Evolutionary conservation across 257 asterid species (phyloP), one percentile per base, ranked within the genome.

Genomic region (Capsicum rhomboideum): DNA sequence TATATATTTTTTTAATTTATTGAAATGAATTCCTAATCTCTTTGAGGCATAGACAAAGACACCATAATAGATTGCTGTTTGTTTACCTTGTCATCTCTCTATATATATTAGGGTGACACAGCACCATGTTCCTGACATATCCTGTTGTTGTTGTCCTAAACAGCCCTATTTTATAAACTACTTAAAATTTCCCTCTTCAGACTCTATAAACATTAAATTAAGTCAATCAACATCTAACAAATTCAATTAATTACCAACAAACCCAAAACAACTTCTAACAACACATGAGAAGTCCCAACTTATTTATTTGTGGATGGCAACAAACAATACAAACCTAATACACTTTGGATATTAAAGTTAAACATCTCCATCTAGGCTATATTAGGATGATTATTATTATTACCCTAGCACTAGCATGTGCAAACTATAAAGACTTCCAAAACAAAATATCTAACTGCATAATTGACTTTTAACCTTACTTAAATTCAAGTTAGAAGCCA

Each of bases 81-180:
- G 86, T 92, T 86, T 83, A 86, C 63, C 67, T n/a, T n/a, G n/a
- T n/a, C n/a, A n/a, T n/a, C 88, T 87, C 34, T 87, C 18, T 75
- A 63, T 37, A 81, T 52, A 79, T 79, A 55, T 82, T 50, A 66
- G 44, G 84, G 84, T 53, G 54, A 68, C 75, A 84, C 61, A 85
- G 46, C 78, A 68, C 82, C 74, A 85, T 82, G 55, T 55, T 61
- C 85, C 91, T 84, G 88, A 87, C 84, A 74, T 29, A 46, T 72
- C 17, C n/a, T n/a, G n/a, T 49, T 18, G 52, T 40, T 12, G 64
- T 55, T 11, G 50, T 64, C 61, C 81, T 49, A 49, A 49, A 26
- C 42, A 49, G 29, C 63, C 50, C 4, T 75, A 8, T 66, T 66
- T n/a, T 2, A 31, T 11, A n/a, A 64, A 9, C 1, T 26, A 17